Evolutionary conservation across 2,329 filamentous ascomycete species (phyloP).

Genomic region (Camptophora hylomeconis): DNA sequence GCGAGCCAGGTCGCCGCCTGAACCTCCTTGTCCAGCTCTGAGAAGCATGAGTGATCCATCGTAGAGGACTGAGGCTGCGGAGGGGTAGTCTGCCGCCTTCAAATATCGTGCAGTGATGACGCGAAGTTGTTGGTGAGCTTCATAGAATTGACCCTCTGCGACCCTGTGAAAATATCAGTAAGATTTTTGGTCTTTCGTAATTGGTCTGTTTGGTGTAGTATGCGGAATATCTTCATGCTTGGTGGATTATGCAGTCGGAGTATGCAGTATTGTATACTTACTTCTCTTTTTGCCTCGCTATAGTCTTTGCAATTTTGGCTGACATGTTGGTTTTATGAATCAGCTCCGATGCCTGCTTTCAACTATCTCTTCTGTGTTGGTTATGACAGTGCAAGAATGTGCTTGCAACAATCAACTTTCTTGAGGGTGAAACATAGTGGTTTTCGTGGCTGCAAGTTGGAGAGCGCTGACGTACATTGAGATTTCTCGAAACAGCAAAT

Average conservation of each 20-base stretch:
- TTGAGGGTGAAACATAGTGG: too few relatives aligned
- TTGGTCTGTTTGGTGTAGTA: constrained; percentile 3
- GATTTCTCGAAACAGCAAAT: too few relatives aligned
- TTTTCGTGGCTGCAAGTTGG: too few relatives aligned
- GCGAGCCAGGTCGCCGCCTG: constrained; percentile 77
- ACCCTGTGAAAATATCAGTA: constrained; percentile 43
- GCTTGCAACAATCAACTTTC: too few relatives aligned
- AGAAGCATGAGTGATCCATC: constrained; percentile 75
- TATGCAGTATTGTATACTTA: constrained; percentile 23
- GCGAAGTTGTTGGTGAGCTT: constrained; percentile 95
- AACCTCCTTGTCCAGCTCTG: constrained; percentile 84
- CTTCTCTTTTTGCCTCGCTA: constrained; percentile 67
- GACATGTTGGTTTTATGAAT: constrained; percentile 20
- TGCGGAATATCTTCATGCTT: constrained; percentile 1
- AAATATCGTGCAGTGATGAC: constrained; percentile 89
- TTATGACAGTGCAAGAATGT: too few relatives aligned
- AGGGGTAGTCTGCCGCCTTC: constrained; percentile 60
- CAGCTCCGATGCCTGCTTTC: too few relatives aligned
- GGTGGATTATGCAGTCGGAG: constrained; percentile 1
- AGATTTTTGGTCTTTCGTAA: constrained; percentile 7
- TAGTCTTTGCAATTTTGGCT: constrained; percentile 56
- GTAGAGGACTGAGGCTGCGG: constrained; percentile 76
- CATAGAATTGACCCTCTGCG: constrained; percentile 84
- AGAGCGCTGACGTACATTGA: too few relatives aligned
- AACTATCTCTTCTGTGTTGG: too few relatives aligned